Evolutionary conservation across 2,329 filamentous ascomycete species (phyloP), one percentile per base, ranked within the genome.

Genomic region (Talaromyces funiculosus): DNA sequence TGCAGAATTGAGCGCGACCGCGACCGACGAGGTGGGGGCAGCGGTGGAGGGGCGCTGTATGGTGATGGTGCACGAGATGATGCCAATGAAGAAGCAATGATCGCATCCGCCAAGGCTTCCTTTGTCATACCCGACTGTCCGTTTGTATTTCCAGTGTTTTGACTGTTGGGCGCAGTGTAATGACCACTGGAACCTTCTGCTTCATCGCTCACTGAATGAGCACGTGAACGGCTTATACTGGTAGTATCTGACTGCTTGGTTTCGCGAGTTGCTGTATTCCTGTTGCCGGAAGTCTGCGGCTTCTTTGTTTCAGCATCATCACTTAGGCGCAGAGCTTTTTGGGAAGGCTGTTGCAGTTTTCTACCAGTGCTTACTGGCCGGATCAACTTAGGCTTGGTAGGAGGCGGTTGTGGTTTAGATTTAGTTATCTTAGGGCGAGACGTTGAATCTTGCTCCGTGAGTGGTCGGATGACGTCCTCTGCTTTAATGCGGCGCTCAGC

Each of bases 21-120:
- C 29, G 71, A 69, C 40, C 72, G 68, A 54, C 76, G 73, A 47
- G 71, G 72, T 37, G 70, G 71, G 16, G 75, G 76, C 16, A 75
- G 75, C 24, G 72, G 72, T 12, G 77, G 76, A 14, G 73, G 69
- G 8, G 65, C 63, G 51, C 67, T 75, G n/a, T 68, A 69, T 20
- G 74, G 68, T 12, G 77, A 76, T 12, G 74, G 71, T 33, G 73
- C 74, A 51, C 73, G 73, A 7, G 72, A 69, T 38, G 78, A 78
- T 59, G 78, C 78, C 2, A 80, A 64, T 35, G 78, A 80, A 10
- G 78, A 79, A 18, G 78, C 78, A 18, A 79, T 74, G 63, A 80
- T 77, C 29, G 78, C 78, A 67, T 79, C 73, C 14, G 77, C 78
- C 3, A 78, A 70, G 4, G 73, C 71, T 62, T 75, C 75, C 61